Percentiles rank a stretch among this genome's conserved stretches.
These are phyloP conservation scores for Dendrobium catenatum DNA, from an alignment of 106 monocot genomes.

Conservation along the genomic window DNA sequence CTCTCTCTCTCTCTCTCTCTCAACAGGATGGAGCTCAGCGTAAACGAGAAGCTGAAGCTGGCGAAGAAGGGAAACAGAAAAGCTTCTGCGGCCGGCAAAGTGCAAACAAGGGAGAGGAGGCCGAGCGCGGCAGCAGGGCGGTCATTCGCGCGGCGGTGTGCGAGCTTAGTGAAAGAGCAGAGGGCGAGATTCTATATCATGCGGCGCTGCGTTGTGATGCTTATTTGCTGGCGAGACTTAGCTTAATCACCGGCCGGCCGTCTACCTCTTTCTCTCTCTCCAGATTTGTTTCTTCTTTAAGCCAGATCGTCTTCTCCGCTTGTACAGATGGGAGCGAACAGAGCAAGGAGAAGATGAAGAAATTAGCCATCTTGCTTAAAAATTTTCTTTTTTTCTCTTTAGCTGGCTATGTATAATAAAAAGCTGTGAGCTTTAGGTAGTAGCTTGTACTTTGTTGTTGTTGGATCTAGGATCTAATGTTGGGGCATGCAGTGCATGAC, in stretches of 20 bases:
- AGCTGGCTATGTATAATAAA: not conserved
- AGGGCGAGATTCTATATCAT: slow-evolving; percentile 27
- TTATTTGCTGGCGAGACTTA: slow-evolving; percentile 24
- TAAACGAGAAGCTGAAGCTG: not conserved
- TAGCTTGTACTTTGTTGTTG: not conserved
- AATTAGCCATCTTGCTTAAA: not conserved
- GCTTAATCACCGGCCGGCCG: not conserved
- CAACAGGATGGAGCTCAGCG: not conserved
- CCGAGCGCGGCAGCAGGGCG: not conserved
- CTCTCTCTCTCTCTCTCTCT: not conserved
- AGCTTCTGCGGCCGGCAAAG: not conserved
- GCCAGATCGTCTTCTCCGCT: not conserved
- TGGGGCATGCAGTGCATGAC: not conserved
- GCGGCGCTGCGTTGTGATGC: slow-evolving; percentile 28
- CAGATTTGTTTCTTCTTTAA: not conserved
- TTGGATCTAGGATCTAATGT: not conserved
- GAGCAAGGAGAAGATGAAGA: not conserved
- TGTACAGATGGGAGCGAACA: not conserved
- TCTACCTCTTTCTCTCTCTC: not conserved
- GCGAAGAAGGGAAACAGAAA: slow-evolving; percentile 1
- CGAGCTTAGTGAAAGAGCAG: slow-evolving; percentile 19
- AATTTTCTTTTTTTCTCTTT: not conserved
- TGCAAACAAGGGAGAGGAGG: not conserved
- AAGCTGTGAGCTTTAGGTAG: not conserved
- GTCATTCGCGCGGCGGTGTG: slow-evolving; percentile 2